Percentiles rank a stretch among this genome's conserved stretches.
Conservation (phyloP, 768 basidiomycete genomes). For the Clavulina sp. region DNA sequence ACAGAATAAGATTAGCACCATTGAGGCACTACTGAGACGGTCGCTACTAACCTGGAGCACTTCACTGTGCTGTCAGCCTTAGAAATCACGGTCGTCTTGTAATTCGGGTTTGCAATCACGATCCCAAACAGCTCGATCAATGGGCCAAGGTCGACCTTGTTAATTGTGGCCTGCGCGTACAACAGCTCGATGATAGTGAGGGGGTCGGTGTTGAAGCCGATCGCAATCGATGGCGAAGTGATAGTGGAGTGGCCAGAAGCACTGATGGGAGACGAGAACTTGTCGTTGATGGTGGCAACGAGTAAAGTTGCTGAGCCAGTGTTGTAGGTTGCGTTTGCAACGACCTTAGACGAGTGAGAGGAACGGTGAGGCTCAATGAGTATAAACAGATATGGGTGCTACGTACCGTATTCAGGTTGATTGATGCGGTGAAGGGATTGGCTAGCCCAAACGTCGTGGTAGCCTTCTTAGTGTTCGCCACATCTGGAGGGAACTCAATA, state of each 20-base stretch:
- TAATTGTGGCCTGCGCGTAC: conserved; percentile 30
- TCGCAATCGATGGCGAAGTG: no score
- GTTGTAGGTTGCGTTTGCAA: not conserved
- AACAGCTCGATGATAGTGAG: conserved; percentile 42
- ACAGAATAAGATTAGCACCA: not conserved
- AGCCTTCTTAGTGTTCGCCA: not conserved
- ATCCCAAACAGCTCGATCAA: conserved; percentile 37
- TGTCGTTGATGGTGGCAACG: not conserved
- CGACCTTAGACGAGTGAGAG: not conserved
- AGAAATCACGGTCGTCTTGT: conserved; percentile 32
- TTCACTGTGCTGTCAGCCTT: conserved; percentile 30
- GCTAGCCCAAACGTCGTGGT: not conserved
- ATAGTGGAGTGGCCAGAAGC: not conserved
- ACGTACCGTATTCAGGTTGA: not conserved
- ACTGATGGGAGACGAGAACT: not conserved
- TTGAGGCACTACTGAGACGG: conserved; percentile 7
- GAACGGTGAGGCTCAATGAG: not conserved
- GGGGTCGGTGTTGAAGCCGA: conserved; percentile 41
- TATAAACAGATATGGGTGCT: not conserved
- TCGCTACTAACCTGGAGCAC: conserved; percentile 34
- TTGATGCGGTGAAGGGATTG: not conserved
- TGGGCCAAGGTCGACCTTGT: conserved; percentile 44
- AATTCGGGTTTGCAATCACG: conserved; percentile 31
- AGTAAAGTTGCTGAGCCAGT: not conserved
- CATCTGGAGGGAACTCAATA: not conserved